Evolutionary conservation across 192 early-diverging fungal species (phyloP), one percentile per base, ranked within the genome.

Genomic region (Phycomyces nitens): DNA sequence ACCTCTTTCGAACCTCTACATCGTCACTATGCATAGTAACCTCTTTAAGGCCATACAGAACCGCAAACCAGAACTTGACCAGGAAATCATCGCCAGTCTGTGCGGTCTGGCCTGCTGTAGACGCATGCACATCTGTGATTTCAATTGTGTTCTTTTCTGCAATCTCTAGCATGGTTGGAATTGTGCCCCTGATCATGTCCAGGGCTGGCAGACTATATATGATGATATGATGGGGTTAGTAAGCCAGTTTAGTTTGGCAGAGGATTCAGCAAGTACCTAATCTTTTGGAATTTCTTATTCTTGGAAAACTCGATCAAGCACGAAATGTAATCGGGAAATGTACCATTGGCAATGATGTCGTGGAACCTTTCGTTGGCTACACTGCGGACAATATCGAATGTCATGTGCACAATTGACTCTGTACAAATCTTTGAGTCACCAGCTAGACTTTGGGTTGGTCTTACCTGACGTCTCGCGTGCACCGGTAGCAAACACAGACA

Each of bases 21-120:
- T 97, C 93, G 53, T 89, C 86, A 10, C 90, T 88, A 24, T 89
- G 88, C 94, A 97, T 94, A 26, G 94, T 87, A 0, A 95, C 83
- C 56, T 92, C 88, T 71, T 95, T 89, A 44, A 95, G 79, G 29
- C 92, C 92, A 58, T 92, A 88, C 47, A 97, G 77, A n/a, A 90
- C 78, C 0, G 94, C 92, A 77, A 93, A 91, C 93, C 92, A 95
- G 60, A 85, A 85, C 64, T 84, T 84, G 60, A 86, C 78, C 53
- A 82, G 64, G 20, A 82, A 84, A 71, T 86, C 86, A 21, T 84
- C 84, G 34, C 80, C 83, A 15, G 83, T 50, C 16, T 51, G 47
- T n/a, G 40, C 23, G 6, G 53, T 50, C 23, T 68, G 43, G 43
- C 50, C 61, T 43, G 68, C 42, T 8, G 21, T 26, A 24, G 26